Base-by-base conservation (phyloP, 1,284 basidiomycete genomes). In the Limonomyces culmigenus region DNA sequence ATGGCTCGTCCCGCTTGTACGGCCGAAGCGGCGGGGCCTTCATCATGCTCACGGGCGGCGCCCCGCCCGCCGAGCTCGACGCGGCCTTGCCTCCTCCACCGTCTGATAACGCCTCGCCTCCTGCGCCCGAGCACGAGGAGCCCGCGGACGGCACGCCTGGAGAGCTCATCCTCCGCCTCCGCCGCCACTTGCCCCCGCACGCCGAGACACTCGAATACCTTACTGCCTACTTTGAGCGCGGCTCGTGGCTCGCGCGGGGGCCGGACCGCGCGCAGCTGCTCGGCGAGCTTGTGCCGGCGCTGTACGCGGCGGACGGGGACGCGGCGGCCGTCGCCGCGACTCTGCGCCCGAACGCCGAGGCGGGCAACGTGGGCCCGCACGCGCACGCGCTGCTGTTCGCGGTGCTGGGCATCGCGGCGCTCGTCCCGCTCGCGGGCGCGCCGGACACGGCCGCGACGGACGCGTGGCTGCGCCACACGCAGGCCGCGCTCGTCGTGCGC, bases 71-170 rank as follows among this genome's bases (percentile, higher is more conserved):
- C n/a, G n/a, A n/a, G n/a, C 12, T 19, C 34, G 3, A 73, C 70
- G 14, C 78, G 75, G 3, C 73, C 74, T 45, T 70, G 77, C 39
- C 63, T 79, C 10, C 73, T 77, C 52, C 59, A 59, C 3, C 12
- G 18, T 18, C 20, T 16, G 32, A 16, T 19, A 18, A 12, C 18
- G 20, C 17, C 20, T 5, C n/a, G n/a, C n/a, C n/a, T n/a, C n/a
- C n/a, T n/a, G n/a, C n/a, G n/a, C n/a, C n/a, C n/a, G n/a, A n/a
- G n/a, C n/a, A n/a, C n/a, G n/a, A n/a, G n/a, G n/a, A n/a, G n/a
- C n/a, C n/a, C n/a, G n/a, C n/a, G n/a, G n/a, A n/a, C n/a, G n/a
- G n/a, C n/a, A n/a, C n/a, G n/a, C n/a, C n/a, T n/a, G n/a, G n/a
- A n/a, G n/a, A n/a, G n/a, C n/a, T n/a, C n/a, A n/a, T n/a, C 14